Evolutionary conservation across 805 yeast species (phyloP).

Genomic region (Wickerhamomyces bovis): DNA sequence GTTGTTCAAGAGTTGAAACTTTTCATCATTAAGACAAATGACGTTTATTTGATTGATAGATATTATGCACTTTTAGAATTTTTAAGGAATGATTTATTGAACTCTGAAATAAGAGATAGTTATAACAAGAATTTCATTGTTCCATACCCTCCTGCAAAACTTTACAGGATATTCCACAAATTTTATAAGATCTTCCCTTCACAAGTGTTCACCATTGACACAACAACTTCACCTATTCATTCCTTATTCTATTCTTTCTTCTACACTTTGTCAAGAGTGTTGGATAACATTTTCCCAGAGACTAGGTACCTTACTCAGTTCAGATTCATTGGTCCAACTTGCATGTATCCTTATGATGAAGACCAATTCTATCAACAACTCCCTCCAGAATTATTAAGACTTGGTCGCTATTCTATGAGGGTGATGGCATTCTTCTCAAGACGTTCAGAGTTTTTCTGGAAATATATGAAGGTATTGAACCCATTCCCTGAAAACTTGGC

Average conservation of each 20-base stretch:
- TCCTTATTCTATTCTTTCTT: conserved; percentile 13
- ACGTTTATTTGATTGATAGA: conserved; percentile 5
- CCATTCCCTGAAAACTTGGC: conserved; percentile 16
- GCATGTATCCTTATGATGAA: conserved; percentile 14
- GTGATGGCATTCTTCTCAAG: conserved; percentile 18
- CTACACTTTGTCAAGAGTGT: conserved; percentile 10
- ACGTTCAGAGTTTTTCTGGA: conserved; percentile 16
- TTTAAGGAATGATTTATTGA: conserved; percentile 5
- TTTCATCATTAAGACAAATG: conserved; percentile 7
- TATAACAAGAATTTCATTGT: conserved; percentile 8
- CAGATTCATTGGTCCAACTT: conserved; percentile 23
- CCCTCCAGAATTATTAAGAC: conserved; percentile 5
- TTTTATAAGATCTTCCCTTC: conserved; percentile 18
- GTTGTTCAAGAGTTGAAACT: conserved; percentile 8
- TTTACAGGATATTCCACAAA: conserved; percentile 11
- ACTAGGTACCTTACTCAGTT: conserved; percentile 13
- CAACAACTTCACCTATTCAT: conserved; percentile 8
- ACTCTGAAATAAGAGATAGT: background rate
- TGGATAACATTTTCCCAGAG: conserved; percentile 23
- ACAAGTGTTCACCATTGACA: conserved; percentile 10
- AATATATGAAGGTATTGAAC: conserved; percentile 17
- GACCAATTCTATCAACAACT: conserved; percentile 6
- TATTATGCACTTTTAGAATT: conserved; percentile 7
- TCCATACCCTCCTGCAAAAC: conserved; percentile 12
- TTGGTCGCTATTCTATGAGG: conserved; percentile 15